A percentile compares a stretch with the other conserved stretches of the same genome.
phyloP scores from a whole-genome alignment of 2,329 filamentous ascomycete species.

The Fusarium paranaense region DNA sequence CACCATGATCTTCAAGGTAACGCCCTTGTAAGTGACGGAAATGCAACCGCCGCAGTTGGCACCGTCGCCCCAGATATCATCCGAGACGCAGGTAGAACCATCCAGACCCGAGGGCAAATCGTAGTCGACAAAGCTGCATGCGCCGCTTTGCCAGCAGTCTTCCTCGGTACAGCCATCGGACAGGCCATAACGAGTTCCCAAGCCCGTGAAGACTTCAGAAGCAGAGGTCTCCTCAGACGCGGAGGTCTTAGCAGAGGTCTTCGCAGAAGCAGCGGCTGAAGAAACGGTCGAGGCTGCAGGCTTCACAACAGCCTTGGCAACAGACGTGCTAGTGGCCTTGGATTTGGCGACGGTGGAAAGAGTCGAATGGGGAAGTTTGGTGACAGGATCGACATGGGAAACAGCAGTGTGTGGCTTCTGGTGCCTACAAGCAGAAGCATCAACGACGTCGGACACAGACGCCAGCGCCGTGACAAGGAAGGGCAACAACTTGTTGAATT shows the following conservation, averaged over 20 bases:
- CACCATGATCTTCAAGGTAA: background rate
- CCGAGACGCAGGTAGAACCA: background rate
- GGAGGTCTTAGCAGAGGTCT: background rate
- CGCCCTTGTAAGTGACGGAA: background rate
- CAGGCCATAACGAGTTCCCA: background rate
- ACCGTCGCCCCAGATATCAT: background rate
- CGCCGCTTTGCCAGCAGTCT: background rate
- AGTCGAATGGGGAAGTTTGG: background rate
- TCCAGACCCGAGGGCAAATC: background rate
- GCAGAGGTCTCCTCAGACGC: background rate
- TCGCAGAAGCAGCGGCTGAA: background rate
- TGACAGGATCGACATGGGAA: background rate
- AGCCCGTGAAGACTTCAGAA: background rate
- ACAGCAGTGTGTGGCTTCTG: background rate
- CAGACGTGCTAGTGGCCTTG: background rate
- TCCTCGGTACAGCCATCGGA: background rate
- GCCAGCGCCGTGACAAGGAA: background rate
- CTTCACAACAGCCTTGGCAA: background rate
- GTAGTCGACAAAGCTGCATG: background rate
- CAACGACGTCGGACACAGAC: background rate
- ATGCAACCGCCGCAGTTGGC: background rate
- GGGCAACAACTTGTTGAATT: background rate
- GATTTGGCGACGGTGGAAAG: background rate
- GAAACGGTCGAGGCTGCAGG: background rate
- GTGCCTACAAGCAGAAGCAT: background rate